Evolutionary conservation across 148 eudicot genomes (phyloP), one percentile per base, ranked within the genome.

Genomic region (Camellia lanceoleosa): DNA sequence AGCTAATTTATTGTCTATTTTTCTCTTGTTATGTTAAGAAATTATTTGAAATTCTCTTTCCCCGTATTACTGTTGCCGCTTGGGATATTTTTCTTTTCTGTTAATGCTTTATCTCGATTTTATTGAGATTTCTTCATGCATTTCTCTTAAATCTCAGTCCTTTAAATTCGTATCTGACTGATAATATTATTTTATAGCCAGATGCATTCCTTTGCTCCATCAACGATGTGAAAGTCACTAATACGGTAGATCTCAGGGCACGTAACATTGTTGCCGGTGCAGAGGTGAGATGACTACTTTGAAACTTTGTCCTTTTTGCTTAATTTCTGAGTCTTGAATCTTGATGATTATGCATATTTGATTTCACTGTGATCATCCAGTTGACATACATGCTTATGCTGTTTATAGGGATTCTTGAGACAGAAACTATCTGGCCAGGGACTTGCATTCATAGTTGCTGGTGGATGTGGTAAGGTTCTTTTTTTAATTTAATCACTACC

Each of bases 121-220:
- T 61, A 51, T 52, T 74, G 63, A n/a, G 8, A 43, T 43, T 66
- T 44, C 19, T 12, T 52, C 16, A 42, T 15, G 1, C 38, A 4
- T 58, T 10, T 64, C n/a, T 76, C 51, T 69, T 55, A 11, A 10
- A 49, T 80, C 61, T 76, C 38, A 74, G 13, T 81, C 60, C 6
- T 61, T 52, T 18, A 56, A 43, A 47, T 70, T 52, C 65, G 0
- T 77, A 5, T 19, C 58, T 77, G 71, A 77, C 76, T 38, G 10
- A 8, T 77, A 56, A 62, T 79, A 13, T 81, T 74, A 62, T 61
- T 86, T 83, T 91, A 82, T 88, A 95, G 99, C 97, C 99, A 84
- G 99, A 95, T 89, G 99, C 97, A 81, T 95, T 95, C 82, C 91
- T 95, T 82, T 95, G 99, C 90, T 95, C 99, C 38, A 89, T 95